phyloP scores from a whole-genome alignment of 192 early-diverging fungal genomes.

The Cetraspora pellucida region DNA sequence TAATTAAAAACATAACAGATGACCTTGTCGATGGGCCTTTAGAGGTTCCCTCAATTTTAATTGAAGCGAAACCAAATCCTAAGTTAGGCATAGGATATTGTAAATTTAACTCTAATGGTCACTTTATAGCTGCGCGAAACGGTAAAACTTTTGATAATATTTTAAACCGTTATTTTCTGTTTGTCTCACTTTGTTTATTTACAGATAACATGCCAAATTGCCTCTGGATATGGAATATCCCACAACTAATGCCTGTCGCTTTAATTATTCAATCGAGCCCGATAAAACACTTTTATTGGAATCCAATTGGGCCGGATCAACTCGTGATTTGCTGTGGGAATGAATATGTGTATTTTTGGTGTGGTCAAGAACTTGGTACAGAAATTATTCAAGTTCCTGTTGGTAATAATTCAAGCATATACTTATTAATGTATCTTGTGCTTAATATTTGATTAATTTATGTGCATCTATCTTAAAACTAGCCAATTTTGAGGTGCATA shows the following conservation, averaged over 20 bases:
- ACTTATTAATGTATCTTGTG: too few species aligned
- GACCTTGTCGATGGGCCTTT: slow-evolving; percentile 57
- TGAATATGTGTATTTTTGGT: slow-evolving; percentile 66
- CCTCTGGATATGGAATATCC: slow-evolving; percentile 78
- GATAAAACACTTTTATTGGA: slow-evolving; percentile 65
- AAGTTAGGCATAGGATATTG: slow-evolving; percentile 70
- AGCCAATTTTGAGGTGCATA: slow-evolving; percentile 59
- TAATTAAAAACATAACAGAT: slow-evolving; percentile 46
- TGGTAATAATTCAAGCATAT: slow-evolving; percentile 34
- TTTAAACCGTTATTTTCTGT: neutral
- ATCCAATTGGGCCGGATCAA: slow-evolving; percentile 57
- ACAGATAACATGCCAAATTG: slow-evolving; percentile 74
- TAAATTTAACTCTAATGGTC: slow-evolving; percentile 66
- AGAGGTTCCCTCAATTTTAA: slow-evolving; percentile 52
- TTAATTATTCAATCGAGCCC: slow-evolving; percentile 64
- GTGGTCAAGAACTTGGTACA: slow-evolving; percentile 32
- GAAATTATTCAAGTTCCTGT: slow-evolving; percentile 57
- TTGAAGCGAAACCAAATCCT: slow-evolving; percentile 75
- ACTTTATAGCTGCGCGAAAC: slow-evolving; percentile 63
- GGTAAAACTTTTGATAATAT: slow-evolving; percentile 51
- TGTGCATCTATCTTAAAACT: too few species aligned
- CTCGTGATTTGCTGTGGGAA: slow-evolving; percentile 66
- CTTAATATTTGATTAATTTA: too few species aligned
- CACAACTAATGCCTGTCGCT: slow-evolving; percentile 44
- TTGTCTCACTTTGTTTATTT: neutral